Base-by-base conservation (phyloP, 2,329 filamentous ascomycete genomes). In the Microcera coccophila region DNA sequence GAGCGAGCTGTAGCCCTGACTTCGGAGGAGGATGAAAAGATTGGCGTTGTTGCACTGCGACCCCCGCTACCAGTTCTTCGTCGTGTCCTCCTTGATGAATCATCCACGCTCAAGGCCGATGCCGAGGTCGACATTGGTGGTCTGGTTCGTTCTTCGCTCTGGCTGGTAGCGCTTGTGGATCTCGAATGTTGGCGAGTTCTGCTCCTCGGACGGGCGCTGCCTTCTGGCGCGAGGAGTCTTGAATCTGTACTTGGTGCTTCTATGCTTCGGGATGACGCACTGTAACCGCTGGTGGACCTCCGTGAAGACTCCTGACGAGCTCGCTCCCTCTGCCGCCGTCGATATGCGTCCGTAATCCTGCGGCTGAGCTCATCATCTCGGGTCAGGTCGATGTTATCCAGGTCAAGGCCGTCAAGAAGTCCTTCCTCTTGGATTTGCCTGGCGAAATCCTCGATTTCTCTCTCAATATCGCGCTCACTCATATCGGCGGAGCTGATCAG, bases 281-380 rank as follows among this genome's bases (percentile, higher is more conserved):
- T 67, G 21, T 53, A 53, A 8, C 53, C 53, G 38, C 47, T 61
- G n/a, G 59, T 60, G 53, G 68, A 68, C 47, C 72, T 71, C 54
- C 71, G 67, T 10, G 65, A 62, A 16, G 68, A 57, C 55, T 77
- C 73, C 29, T 69, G 67, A 11, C 77, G 72, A n/a, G 72, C 62
- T 45, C 79, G 70, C 48, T 83, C 81, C 33, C 75, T 78, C 59
- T 94, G 88, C 21, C 88, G 76, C 48, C 87, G 78, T 44, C 87
- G 75, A 59, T 94, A 95, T 2, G 89, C 89, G 58, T 94, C 87
- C 2, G 90, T 90, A 55, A 97, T 95, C 45, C 86, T 82, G 58
- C 91, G 86, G 51, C 87, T 95, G 14, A 97, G 80, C 58, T 94
- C 88, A 58, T 96, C 90, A 60, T 96, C 89, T 57, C 90, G 87